A percentile compares a stretch with the other conserved stretches of the same genome.
These are phyloP conservation scores for Neocatenulostroma microsporum DNA, from an alignment of 2,329 filamentous ascomycete genomes.

Conservation along the genomic window DNA sequence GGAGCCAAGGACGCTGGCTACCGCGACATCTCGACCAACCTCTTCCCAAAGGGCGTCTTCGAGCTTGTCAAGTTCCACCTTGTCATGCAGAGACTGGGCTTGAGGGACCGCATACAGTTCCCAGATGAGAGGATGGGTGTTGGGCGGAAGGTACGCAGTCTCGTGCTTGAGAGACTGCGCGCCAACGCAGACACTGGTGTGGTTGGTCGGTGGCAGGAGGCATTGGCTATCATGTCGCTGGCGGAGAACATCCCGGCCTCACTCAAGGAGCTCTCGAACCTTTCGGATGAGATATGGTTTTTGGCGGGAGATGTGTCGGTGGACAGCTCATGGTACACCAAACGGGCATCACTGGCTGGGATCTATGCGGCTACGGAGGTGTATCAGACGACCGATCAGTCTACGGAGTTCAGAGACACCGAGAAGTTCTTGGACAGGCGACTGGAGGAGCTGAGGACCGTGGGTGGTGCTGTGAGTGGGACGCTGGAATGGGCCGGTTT, in stretches of 20 bases:
- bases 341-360: conserved; percentile 53
- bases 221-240: conserved; percentile 82
- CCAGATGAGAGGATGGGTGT: conserved; percentile 37
- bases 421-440: conserved; percentile 70
- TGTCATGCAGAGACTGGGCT: conserved; percentile 54
- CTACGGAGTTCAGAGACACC: conserved; percentile 65
- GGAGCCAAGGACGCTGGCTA: conserved; percentile 81
- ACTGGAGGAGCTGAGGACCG: conserved; percentile 57
- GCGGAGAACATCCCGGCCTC: conserved; percentile 69
- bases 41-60: conserved; percentile 73
- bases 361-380: conserved; percentile 71
- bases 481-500: conserved; percentile 75
- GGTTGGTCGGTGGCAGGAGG: conserved; percentile 79
- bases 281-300: conserved; percentile 90
- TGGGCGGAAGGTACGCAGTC: conserved; percentile 56
- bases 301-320: conserved; percentile 74
- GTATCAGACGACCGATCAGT: conserved; percentile 87
- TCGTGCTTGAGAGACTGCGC: conserved; percentile 69
- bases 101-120: conserved; percentile 46
- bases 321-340: conserved; percentile 82
- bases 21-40: conserved; percentile 73
- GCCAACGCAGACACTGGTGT: conserved; percentile 58
- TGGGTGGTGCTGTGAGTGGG: conserved; percentile 56
- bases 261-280: conserved; percentile 65
- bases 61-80: conserved; percentile 75